Conservation (phyloP, 2,329 filamentous ascomycete species). For the Akanthomyces muscarius region DNA sequence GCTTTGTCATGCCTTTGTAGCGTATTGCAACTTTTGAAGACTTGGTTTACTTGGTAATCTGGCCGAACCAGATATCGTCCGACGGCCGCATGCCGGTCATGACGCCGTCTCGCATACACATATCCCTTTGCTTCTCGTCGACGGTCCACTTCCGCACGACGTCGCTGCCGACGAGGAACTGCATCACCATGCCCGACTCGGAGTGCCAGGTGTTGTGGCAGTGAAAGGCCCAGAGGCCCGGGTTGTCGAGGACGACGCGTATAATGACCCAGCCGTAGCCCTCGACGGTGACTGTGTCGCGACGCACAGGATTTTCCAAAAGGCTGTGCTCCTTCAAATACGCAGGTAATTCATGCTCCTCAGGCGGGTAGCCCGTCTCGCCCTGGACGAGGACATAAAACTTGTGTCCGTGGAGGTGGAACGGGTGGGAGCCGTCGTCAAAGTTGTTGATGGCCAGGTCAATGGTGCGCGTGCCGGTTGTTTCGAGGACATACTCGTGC, state of each 20-base stretch:
- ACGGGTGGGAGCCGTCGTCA: conserved; percentile 44
- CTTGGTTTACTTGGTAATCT: conserved; percentile 1
- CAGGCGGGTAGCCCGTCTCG: conserved; percentile 33
- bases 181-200: conserved; percentile 57
- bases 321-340: conserved; percentile 26
- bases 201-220: conserved; percentile 58
- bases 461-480: conserved; percentile 47
- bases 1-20: too few species aligned
- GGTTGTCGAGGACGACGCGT: conserved; percentile 53
- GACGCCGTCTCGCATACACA: conserved; percentile 31
- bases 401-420: conserved; percentile 57
- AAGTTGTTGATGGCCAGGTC: conserved; percentile 58
- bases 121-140: conserved; percentile 21
- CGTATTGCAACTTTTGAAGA: not conserved
- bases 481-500: conserved; percentile 44
- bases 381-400: conserved; percentile 45
- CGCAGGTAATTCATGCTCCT: conserved; percentile 21
- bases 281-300: conserved; percentile 47
- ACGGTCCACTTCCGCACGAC: conserved; percentile 27
- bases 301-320: conserved; percentile 31
- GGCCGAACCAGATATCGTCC: conserved; percentile 36
- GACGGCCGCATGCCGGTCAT: conserved; percentile 30
- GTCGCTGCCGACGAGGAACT: conserved; percentile 40
- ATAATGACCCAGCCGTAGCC: conserved; percentile 53
- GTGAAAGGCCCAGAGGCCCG: conserved; percentile 55